phyloP scores from a whole-genome alignment of 2,329 filamentous ascomycete species.

The Colletotrichum siamense region DNA sequence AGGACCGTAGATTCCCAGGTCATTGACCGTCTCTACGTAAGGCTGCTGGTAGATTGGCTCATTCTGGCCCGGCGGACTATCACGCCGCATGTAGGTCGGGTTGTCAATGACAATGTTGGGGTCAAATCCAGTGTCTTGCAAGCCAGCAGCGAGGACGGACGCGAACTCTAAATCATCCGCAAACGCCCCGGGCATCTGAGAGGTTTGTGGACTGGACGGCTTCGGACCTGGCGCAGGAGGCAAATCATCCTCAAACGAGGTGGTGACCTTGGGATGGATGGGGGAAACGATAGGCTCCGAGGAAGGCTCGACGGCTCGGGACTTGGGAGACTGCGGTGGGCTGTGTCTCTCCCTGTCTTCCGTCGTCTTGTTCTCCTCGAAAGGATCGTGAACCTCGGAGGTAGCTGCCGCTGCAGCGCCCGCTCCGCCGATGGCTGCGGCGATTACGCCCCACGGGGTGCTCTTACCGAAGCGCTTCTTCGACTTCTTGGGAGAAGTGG shows the following conservation, averaged over 20 bases:
- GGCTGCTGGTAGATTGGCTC: slow-evolving; percentile 55
- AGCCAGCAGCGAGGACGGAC: slow-evolving; percentile 71
- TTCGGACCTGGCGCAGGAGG: slow-evolving; percentile 65
- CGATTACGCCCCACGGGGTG: slow-evolving; percentile 58
- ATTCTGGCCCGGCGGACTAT: slow-evolving; percentile 67
- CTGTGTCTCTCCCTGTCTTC: slow-evolving; percentile 16
- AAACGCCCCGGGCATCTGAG: slow-evolving; percentile 69
- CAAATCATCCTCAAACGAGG: slow-evolving; percentile 41
- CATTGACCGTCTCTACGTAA: slow-evolving; percentile 52
- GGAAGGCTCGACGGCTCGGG: slow-evolving; percentile 19
- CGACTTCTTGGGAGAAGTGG: slow-evolving; percentile 29
- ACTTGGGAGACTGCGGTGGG: slow-evolving; percentile 23
- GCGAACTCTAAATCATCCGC: slow-evolving; percentile 73
- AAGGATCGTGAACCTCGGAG: slow-evolving; percentile 24
- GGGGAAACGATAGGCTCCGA: neutral
- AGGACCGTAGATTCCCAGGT: slow-evolving; percentile 40
- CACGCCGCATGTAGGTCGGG: slow-evolving; percentile 65
- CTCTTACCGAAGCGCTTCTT: slow-evolving; percentile 40
- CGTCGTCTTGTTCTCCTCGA: slow-evolving; percentile 16
- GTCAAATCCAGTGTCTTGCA: slow-evolving; percentile 74
- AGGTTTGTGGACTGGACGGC: slow-evolving; percentile 49
- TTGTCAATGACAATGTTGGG: slow-evolving; percentile 74
- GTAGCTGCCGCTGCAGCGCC: slow-evolving; percentile 35
- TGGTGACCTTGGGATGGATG: slow-evolving; percentile 7
- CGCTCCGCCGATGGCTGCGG: slow-evolving; percentile 53